Base-by-base conservation (phyloP, 495 filamentous ascomycete species). In the Penicillium parvum region DNA sequence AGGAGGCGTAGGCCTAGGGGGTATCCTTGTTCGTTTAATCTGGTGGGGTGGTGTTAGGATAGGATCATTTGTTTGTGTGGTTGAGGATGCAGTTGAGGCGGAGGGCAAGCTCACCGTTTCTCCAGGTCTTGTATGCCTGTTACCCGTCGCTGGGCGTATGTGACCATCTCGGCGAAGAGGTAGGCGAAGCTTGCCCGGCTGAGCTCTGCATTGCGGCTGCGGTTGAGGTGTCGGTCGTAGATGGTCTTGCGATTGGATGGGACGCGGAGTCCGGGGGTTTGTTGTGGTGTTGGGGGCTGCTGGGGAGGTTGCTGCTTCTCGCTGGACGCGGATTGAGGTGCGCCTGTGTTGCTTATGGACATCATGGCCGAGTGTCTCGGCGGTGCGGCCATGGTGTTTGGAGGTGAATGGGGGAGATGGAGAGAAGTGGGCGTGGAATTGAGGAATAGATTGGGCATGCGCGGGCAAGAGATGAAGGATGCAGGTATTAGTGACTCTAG, bases 161-260 rank as follows among this genome's bases (percentile, higher is more conserved):
- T 82, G 22, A 99, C 90, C 88, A 99, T 96, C 74, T 96, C 91
- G 27, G 79, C 83, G 55, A 99, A 99, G 15, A 99, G 72, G 58
- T 92, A 96, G 22, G 92, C 94, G 65, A 99, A 96, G 63, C 85
- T 87, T 0, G 94, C 82, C 41, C 92, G 84, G 64, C 88, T 94
- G 45, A 92, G 76, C 71, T 97, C 90, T 19, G 86, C 75, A 48
- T 83, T 86, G 57, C 85, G 85, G 57, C 79, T 86, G 39, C 92
- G 85, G 63, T 95, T 95, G 33, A 97, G 73, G 47, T 95, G 87
- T 40, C 94, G 80, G 75, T 97, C 88, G 68, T 97, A 99, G 67
- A 99, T 96, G 36, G 90, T 96, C 67, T 96, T 96, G 67, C 87
- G 87, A 60, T 84, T 92, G 18, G 86, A 85, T n/a, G 92, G 90